Base-by-base conservation (phyloP, 2,329 filamentous ascomycete genomes). In the Rhexocercosporidium sp. region DNA sequence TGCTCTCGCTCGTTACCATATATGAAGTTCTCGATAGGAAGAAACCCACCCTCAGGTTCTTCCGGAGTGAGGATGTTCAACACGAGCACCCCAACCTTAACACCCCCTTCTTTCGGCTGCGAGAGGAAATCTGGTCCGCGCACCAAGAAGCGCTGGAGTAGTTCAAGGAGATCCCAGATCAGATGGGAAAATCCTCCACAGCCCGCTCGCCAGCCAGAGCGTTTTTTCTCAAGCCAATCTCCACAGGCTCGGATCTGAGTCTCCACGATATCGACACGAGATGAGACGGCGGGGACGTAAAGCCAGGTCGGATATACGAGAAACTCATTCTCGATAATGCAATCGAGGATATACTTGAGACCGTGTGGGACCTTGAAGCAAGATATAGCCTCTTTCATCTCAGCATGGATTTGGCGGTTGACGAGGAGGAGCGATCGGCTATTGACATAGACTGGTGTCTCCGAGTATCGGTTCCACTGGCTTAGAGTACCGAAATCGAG, bases 141-240 rank as follows among this genome's bases (percentile, higher is more conserved):
- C 3, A 56, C 53, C 11, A 56, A 31, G n/a, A 56, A 56, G 29
- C 53, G 53, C 31, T 56, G 53, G 7, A 56, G 53, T 6, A 56
- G 31, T 16, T 56, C 29, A 3, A 56, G 53, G n/a, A 56, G 46
- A 25, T n/a, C 22, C 46, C 53, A 39, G n/a, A 37, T 37, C n/a
- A 56, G 16, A 5, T 56, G 53, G 20, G 3, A 20, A n/a, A 14
- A 56, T 18, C 31, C 53, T 22, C 53, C 53, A 22, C 31, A 37
- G 6, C 53, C 53, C 3, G 29, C 29, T 29, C 51, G 27, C 53
- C 53, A 37, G 6, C 53, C 53, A 37, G 31, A 37, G 2, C 3
- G 5, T 20, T 12, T 14, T 11, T 22, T 11, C 22, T 18, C 29
- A n/a, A 20, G 22, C 31, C 53, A 56, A 12, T 37, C 53, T 12